phyloP scores from a whole-genome alignment of 2,329 filamentous ascomycete species.

The Paracoccidioides brasiliensis region DNA sequence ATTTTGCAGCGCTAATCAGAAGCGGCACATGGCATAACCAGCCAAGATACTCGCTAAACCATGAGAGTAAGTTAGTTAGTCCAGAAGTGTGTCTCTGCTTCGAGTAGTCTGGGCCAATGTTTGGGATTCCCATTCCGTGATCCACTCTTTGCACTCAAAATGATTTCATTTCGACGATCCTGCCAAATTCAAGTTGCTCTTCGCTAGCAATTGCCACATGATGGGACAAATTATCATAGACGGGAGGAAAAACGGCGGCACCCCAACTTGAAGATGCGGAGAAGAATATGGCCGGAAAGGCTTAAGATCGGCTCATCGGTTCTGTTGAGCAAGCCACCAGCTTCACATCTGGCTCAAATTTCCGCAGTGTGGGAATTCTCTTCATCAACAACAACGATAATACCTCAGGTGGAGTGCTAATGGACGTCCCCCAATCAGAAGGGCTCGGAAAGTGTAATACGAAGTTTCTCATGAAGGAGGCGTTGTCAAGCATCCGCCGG shows the following conservation, averaged over 20 bases:
- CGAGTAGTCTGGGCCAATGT: background rate
- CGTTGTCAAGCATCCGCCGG: background rate
- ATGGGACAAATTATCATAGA: background rate
- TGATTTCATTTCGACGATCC: background rate
- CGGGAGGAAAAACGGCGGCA: background rate
- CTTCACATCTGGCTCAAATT: background rate
- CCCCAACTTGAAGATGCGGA: background rate
- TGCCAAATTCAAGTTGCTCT: background rate
- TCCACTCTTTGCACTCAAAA: background rate
- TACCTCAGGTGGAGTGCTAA: background rate
- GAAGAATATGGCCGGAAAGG: background rate
- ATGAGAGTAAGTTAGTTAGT: background rate
- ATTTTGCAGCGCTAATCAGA: background rate
- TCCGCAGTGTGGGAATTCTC: background rate
- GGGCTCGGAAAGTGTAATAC: background rate
- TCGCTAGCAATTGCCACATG: background rate
- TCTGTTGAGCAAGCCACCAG: background rate
- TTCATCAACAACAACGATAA: background rate
- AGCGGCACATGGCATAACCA: background rate
- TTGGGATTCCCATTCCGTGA: background rate
- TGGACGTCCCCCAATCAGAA: background rate
- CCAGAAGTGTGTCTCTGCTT: background rate
- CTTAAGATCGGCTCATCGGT: background rate
- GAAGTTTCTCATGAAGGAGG: background rate
- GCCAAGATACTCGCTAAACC: background rate